Conservation (phyloP, 345 rosid species). For the Durio zibethinus region DNA sequence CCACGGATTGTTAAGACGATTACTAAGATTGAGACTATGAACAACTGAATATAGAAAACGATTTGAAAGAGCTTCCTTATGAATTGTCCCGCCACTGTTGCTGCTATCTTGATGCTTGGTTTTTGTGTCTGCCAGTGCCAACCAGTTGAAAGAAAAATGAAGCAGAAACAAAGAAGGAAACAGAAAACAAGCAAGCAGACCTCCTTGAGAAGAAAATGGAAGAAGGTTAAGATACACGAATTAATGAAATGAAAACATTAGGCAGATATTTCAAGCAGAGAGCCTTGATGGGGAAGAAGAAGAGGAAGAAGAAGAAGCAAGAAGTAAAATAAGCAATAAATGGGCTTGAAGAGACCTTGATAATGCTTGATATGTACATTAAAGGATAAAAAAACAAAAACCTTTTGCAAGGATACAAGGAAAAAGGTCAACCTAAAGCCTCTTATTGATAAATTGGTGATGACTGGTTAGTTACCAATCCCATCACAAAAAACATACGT, state of each 20-base stretch:
- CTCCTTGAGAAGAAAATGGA: no score
- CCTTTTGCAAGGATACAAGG: background rate
- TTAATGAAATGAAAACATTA: no score
- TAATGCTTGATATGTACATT: no score
- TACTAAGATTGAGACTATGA: constrained; percentile 44
- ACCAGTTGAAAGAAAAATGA: constrained; percentile 1
- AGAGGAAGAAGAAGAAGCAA: no score
- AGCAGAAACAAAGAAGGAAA: background rate
- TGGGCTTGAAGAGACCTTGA: no score
- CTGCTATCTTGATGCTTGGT: constrained; percentile 25
- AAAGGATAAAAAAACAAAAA: background rate
- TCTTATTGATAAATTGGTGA: background rate
- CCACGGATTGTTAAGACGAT: constrained; percentile 59
- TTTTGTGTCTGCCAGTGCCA: constrained; percentile 53
- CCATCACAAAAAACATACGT: background rate
- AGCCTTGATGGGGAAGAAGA: no score
- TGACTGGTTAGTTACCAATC: background rate
- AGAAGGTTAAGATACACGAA: no score
- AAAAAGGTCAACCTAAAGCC: background rate
- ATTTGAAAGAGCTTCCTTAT: constrained; percentile 46
- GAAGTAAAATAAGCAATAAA: no score
- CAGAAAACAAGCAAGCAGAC: no score
- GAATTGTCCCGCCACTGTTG: constrained; percentile 39
- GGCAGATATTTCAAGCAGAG: no score
- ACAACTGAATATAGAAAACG: constrained; percentile 57